Base-by-base conservation (phyloP, 331 rosid species). In the Saraca asoca region DNA sequence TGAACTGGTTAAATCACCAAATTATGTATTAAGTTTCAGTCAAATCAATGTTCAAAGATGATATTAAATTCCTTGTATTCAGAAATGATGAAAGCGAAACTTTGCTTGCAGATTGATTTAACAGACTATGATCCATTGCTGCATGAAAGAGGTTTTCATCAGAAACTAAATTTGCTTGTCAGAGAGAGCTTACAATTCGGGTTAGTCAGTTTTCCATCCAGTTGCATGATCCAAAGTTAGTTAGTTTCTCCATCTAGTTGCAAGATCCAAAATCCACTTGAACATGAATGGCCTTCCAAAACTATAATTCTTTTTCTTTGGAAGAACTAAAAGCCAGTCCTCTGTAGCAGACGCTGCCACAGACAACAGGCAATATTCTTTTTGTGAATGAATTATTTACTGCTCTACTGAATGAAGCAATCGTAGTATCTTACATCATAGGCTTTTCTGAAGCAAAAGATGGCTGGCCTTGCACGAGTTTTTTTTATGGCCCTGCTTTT, bases 141-240 rank as follows among this genome's bases (percentile, higher is more conserved):
- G 71, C 96, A 82, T 69, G 91, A 84, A 71, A 80, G 91, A 80
- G 96, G 94, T 37, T 78, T 89, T 78, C 96, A 87, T 83, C 83
- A 73, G 82, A 85, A 82, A 50, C 75, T 89, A 50, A 89, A 85
- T 65, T 53, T 64, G 75, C 85, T 89, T 14, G 87, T 89, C 62
- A 73, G 81, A 79, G 89, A 89, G 59, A 86, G 91, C 80, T 69
- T 85, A 51, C 85, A 64, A 66, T 71, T 80, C 39, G 76, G 91
- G 94, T 83, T 45, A 49, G 72, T 78, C 66, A 69, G 79, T 64
- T 70, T 76, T 59, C 13, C 75, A 49, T 75, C 72, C 75, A 69
- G 51, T 50, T 66, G 45, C 73, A 66, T 61, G 20, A n/a, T n/a
- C n/a, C n/a, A n/a, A n/a, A n/a, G 94, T 83, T 45, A 49, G 72